Base-by-base conservation (phyloP, 2,329 filamentous ascomycete genomes). In the Trichoderma aggressivum region DNA sequence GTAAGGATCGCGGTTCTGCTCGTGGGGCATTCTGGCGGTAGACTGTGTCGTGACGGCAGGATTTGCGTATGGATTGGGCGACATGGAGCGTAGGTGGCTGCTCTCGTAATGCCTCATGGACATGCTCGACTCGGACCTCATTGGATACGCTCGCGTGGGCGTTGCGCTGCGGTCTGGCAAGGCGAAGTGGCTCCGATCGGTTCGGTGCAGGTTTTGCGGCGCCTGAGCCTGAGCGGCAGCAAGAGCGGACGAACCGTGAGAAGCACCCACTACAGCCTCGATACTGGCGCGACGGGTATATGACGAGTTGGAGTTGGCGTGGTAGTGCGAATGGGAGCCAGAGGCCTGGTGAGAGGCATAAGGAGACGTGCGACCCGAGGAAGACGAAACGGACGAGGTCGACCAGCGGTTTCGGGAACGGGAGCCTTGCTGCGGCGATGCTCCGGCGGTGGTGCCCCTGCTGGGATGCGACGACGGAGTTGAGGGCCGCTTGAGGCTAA, bases 361-460 rank as follows among this genome's bases (percentile, higher is more conserved):
- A 58, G 75, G 74, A 60, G 84, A 85, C 47, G 81, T 79, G 73
- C 80, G 83, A 72, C 83, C 87, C 55, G 86, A 87, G 10, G 80
- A 77, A 64, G 86, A 86, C 16, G 86, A 88, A 24, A 82, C 80
- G 55, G 69, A 68, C 34, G 71, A 72, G 3, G 69, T 71, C 14
- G 86, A 87, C 85, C 85, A 87, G 76, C 85, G 83, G 76, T 87
- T 85, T 72, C 85, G 80, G 73, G 84, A 84, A 76, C 83, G 84
- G 53, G 84, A 81, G 58, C 81, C 79, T 70, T 86, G 84, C 76
- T 80, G 71, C 58, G 74, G 72, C 78, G 79, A 68, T 77, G 78
- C 26, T 78, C 76, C 72, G 77, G 75, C 71, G 64, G 70, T 62
- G 50, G 75, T 72, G 30, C 72, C 70, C 24, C 73, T 61, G 55